Evolutionary conservation across 192 early-diverging fungal genomes (phyloP).

Genomic region (Umbelopsis isabellina): DNA sequence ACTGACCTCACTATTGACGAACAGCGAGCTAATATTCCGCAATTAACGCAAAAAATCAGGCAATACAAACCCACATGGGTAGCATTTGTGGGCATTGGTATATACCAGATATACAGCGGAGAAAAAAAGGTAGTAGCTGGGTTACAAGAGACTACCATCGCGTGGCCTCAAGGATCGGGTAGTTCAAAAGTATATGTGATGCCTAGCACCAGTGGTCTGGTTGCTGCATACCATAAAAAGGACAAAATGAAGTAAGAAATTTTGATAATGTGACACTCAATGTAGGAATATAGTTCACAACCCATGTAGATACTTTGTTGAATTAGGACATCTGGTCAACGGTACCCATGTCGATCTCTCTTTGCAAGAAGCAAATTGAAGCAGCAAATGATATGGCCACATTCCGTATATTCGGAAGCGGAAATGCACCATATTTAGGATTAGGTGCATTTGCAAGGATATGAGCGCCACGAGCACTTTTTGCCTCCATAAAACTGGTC

Average conservation of each 20-base stretch:
- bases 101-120: slow-evolving; percentile 63
- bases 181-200: slow-evolving; percentile 37
- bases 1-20: slow-evolving; percentile 62
- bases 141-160: slow-evolving; percentile 45
- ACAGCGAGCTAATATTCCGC: slow-evolving; percentile 62
- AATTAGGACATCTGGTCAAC: background rate
- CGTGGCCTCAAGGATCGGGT: slow-evolving; percentile 23
- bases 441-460: slow-evolving; percentile 9
- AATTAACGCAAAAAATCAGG: slow-evolving; percentile 63
- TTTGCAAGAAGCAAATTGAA: too few relatives aligned
- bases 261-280: background rate
- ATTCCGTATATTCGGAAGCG: too few relatives aligned
- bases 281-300: background rate
- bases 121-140: slow-evolving; percentile 34
- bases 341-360: too few relatives aligned
- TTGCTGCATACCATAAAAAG: slow-evolving; percentile 60
- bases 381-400: too few relatives aligned
- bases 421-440: background rate
- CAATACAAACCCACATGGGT: slow-evolving; percentile 59
- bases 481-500: background rate
- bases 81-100: slow-evolving; percentile 73
- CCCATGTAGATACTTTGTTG: slow-evolving; percentile 13
- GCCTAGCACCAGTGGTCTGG: slow-evolving; percentile 75
- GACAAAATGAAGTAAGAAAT: slow-evolving; percentile 60
- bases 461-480: background rate